Percentiles rank a stretch among this genome's conserved stretches.
Evolutionary conservation across 257 asterid genomes (phyloP).

Genomic region (Dorcoceras hygrometricum): DNA sequence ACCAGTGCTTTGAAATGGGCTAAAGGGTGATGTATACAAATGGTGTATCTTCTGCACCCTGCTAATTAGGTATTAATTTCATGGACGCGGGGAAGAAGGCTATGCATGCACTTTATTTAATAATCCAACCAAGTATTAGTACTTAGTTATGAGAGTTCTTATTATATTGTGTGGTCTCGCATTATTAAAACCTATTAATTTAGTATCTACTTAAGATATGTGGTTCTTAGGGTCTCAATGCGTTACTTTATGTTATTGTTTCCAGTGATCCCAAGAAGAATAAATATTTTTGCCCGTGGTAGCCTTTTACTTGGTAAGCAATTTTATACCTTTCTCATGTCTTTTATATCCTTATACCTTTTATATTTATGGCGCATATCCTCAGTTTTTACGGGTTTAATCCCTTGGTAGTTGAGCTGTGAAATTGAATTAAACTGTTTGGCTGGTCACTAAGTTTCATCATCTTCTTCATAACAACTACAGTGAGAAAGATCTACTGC

Average conservation of each 20-base stretch:
- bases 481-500: not conserved
- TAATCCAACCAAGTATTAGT: too few species aligned
- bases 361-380: not conserved
- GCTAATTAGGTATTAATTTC: constrained; percentile 2
- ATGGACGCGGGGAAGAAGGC: constrained; percentile 7
- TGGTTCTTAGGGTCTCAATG: too few species aligned
- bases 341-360: not conserved
- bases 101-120: too few species aligned
- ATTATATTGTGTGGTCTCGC: too few species aligned
- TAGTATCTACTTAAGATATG: too few species aligned
- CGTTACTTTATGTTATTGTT: too few species aligned
- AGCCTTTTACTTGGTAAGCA: constrained; percentile 44
- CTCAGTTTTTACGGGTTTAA: not conserved
- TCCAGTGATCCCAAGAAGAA: constrained; percentile 52
- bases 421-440: constrained; percentile 1
- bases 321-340: constrained; percentile 9
- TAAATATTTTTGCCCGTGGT: constrained; percentile 27
- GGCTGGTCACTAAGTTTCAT: constrained; percentile 3
- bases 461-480: not conserved
- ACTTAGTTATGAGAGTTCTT: too few species aligned
- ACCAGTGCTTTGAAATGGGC: not conserved
- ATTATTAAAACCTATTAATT: too few species aligned
- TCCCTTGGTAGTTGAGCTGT: not conserved
- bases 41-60: constrained; percentile 40
- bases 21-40: not conserved